These are phyloP conservation scores for Zangia roseola DNA, from an alignment of 768 basidiomycete species.

Conservation along the genomic window DNA sequence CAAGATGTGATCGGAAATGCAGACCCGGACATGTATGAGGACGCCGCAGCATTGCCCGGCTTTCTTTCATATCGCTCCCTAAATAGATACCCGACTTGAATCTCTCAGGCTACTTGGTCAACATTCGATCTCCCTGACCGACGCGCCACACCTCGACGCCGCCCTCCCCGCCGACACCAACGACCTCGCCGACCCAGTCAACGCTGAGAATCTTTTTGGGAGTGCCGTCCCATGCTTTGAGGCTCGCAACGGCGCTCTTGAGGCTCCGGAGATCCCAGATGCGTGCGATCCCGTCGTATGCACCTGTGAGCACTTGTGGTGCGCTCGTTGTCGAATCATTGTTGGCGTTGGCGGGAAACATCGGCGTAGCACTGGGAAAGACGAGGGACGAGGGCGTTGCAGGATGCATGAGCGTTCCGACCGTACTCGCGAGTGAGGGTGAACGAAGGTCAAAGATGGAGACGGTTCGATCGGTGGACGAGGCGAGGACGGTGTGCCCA, in stretches of 20 bases:
- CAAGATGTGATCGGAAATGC: too few relatives aligned
- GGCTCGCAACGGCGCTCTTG: slow-evolving; percentile 60
- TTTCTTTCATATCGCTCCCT: too few relatives aligned
- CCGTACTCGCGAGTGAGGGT: slow-evolving; percentile 35
- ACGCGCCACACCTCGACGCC: slow-evolving; percentile 66
- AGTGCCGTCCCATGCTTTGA: slow-evolving; percentile 55
- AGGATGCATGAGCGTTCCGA: slow-evolving; percentile 54
- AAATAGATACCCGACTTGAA: too few relatives aligned
- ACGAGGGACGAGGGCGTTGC: slow-evolving; percentile 68
- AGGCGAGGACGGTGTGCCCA: slow-evolving; percentile 49
- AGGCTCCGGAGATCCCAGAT: slow-evolving; percentile 78
- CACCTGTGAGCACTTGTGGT: slow-evolving; percentile 65
- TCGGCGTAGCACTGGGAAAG: slow-evolving; percentile 3
- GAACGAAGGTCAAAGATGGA: slow-evolving; percentile 68
- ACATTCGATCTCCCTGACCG: slow-evolving; percentile 27
- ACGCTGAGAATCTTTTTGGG: slow-evolving; percentile 56
- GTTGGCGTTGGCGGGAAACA: not conserved
- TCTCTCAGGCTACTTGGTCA: not conserved
- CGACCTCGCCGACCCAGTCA: slow-evolving; percentile 56
- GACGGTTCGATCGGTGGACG: slow-evolving; percentile 75
- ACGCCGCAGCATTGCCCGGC: too few relatives aligned
- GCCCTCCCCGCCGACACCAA: slow-evolving; percentile 62
- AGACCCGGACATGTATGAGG: too few relatives aligned
- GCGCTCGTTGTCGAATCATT: not conserved
- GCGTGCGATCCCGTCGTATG: slow-evolving; percentile 75